phyloP scores from a whole-genome alignment of 306 rosid species.

The Cercis canadensis region DNA sequence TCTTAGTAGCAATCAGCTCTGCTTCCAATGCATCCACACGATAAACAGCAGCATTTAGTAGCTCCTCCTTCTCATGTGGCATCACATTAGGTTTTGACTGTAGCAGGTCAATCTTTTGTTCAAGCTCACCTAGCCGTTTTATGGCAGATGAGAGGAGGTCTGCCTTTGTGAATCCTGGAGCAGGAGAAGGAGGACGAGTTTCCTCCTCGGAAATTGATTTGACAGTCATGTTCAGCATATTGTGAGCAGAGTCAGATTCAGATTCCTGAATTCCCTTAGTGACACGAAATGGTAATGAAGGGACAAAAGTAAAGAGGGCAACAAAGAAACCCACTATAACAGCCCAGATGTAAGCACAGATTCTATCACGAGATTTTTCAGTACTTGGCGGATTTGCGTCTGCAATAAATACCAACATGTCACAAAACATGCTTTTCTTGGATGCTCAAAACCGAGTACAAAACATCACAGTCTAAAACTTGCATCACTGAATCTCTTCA shows the following conservation, averaged over 20 bases:
- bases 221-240: conserved; percentile 31
- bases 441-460: conserved; percentile 17
- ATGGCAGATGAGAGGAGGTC: conserved; percentile 62
- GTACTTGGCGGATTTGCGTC: conserved; percentile 45
- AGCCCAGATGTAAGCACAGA: conserved; percentile 50
- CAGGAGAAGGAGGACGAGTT: conserved; percentile 67
- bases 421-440: conserved; percentile 25
- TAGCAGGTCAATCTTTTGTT: conserved; percentile 70
- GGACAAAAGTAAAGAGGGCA: conserved; percentile 51
- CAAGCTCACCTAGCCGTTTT: conserved; percentile 71
- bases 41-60: conserved; percentile 86
- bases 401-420: conserved; percentile 47
- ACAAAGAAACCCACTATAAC: conserved; percentile 60
- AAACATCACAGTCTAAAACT: too few species aligned
- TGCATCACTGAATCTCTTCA: conserved; percentile 15
- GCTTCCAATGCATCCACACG: conserved; percentile 92
- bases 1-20: conserved; percentile 82
- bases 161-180: conserved; percentile 41
- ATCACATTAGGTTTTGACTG: conserved; percentile 75
- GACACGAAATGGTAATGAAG: conserved; percentile 43
- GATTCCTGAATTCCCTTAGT: conserved; percentile 41
- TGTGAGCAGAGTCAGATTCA: conserved; percentile 38
- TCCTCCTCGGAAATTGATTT: conserved; percentile 54
- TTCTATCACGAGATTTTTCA: conserved; percentile 41
- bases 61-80: conserved; percentile 89